Evolutionary conservation across 2,329 filamentous ascomycete species (phyloP).

Genomic region (Tolypocladium paradoxum): DNA sequence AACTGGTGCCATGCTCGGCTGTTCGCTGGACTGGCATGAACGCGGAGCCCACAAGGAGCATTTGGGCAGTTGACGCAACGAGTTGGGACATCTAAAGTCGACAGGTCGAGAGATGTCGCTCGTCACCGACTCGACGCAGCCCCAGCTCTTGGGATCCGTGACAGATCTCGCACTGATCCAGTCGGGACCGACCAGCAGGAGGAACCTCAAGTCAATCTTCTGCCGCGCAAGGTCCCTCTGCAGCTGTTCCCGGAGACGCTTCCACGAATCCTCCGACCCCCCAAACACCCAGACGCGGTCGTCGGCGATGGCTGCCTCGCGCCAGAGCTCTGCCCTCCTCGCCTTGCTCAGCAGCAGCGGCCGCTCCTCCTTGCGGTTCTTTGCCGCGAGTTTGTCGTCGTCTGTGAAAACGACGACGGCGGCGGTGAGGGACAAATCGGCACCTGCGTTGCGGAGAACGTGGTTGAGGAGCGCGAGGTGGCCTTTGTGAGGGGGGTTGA

Average conservation of each 20-base stretch:
- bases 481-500: constrained; percentile 26
- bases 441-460: constrained; percentile 14
- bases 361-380: constrained; percentile 7
- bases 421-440: constrained; percentile 17
- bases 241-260: constrained; percentile 5
- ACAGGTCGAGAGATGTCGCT: constrained; percentile 13
- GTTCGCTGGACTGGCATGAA: too few species aligned
- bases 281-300: constrained; percentile 17
- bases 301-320: not conserved
- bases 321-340: constrained; percentile 17
- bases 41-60: constrained; percentile 8
- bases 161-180: constrained; percentile 6
- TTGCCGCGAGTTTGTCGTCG: constrained; percentile 13
- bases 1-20: not conserved
- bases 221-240: constrained; percentile 1
- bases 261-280: constrained; percentile 8
- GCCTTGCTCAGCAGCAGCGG: constrained; percentile 8
- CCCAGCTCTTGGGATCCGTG: constrained; percentile 10
- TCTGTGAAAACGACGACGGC: constrained; percentile 18
- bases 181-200: constrained; percentile 15
- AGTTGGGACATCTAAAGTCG: constrained; percentile 13
- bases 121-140: constrained; percentile 12
- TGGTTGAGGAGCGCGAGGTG: constrained; percentile 21
- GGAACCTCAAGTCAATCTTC: constrained; percentile 10
- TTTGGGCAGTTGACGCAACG: constrained; percentile 10